Evolutionary conservation across 345 rosid species (phyloP), one percentile per base, ranked within the genome.

Genomic region (Pugionium dolabratum): DNA sequence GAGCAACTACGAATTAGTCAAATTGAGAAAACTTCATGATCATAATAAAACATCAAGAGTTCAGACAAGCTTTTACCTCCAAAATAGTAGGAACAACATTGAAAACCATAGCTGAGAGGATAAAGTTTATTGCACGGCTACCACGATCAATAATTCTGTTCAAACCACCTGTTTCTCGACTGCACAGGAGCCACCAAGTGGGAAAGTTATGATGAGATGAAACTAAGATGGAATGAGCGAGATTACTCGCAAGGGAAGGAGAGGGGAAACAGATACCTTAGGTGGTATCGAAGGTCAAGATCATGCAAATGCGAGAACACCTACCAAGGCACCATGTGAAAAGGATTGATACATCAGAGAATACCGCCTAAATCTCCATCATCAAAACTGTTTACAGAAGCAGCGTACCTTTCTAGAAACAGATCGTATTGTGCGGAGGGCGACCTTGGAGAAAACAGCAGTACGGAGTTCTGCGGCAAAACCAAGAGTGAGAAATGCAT

Each of bases 91-190:
- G 99, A 11, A 86, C 85, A 67, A 91, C 88, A 75, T 95, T 95
- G 90, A 95, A 88, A 70, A 91, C 93, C 97, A 87, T 91, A 53
- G 99, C 77, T 4, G 97, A 87, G 72, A 94, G 91, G 28, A 94
- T 86, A 60, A 91, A 91, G 65, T 91, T 94, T 62, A 94, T 94
- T n/a, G 91, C 99, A n/a, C 97, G 95, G 83, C 99, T 91, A 76
- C 99, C 97, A 65, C 93, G 96, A 75, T 95, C 99, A 47, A 91
- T 95, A 45, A 82, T 95, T 78, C 97, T 83, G 76, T 77, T 95
- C 77, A 95, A 72, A 27, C 82, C 99, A 58, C 99, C 99, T 34
- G 99, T 95, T 83, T 95, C 95, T 77, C 97, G 96, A 76, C 99
- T 95, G 82, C 44, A 80, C 60, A 78, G 45, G 39, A 34, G 43